Evolutionary conservation across 2,329 filamentous ascomycete genomes (phyloP), one percentile per base, ranked within the genome.

Genomic region (Cladosporium velox): DNA sequence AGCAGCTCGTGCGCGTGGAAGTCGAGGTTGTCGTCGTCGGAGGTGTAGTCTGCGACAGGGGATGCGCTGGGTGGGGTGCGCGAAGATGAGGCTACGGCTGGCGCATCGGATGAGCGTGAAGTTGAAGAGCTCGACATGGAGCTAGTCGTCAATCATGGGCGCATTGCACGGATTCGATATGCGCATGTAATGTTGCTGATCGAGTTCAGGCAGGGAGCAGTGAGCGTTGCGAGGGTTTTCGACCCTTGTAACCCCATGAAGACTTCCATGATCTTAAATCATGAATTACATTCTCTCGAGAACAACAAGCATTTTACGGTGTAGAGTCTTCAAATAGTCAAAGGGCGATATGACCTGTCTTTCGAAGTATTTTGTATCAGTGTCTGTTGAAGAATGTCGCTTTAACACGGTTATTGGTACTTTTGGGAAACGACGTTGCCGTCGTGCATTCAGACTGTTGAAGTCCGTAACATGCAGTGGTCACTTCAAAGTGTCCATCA

Each of bases 1-100:
- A 82, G 73, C 34, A 77, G 75, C 68, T 83, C 79, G 70, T 84
- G 80, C 68, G 87, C 81, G 75, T 86, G 83, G 38, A 73, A 62
- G 51, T 74, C 73, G 65, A 74, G 71, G 52, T 72, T 64, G 51
- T 64, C 74, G 70, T 81, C 80, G 65, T 75, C 74, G 52, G 72
- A 74, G 34, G 64, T 61, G 35, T 73, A 66, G 68, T 78, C 77
- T 64, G 78, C 74, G n/a, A 59, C 58, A 15, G 66, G 68, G 8
- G 69, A 67, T 18, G 68, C 60, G 52, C 62, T 74, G 52, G 75
- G 75, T 60, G 77, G 76, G 65, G 70, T 71, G 68, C 80, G 79
- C 72, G 80, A 82, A 55, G 80, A 81, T 47, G 81, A 82, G 68
- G 81, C 79, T 78, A 81, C 73, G 73, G 79, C 77, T 70, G 75